Percentiles rank a stretch among this genome's conserved stretches.
Conservation (phyloP, 352 stramenopile species). For the Pythium aristosporum region DNA sequence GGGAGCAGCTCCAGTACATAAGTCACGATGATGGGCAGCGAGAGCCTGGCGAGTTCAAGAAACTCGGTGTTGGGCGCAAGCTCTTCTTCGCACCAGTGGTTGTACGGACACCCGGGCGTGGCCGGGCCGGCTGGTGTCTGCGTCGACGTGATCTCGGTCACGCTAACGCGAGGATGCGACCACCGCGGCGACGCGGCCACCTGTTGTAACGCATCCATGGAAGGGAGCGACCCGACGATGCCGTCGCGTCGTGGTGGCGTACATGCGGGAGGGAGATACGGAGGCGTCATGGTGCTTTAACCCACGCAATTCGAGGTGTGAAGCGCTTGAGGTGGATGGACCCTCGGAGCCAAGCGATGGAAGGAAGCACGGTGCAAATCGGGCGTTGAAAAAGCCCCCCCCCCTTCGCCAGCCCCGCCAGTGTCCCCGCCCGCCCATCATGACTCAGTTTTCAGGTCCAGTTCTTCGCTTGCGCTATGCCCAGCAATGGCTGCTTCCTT, state of each 20-base stretch:
- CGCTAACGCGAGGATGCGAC: background rate
- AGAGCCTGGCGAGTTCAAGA: conserved; percentile 10
- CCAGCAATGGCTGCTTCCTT: too few relatives aligned
- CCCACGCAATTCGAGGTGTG: too few relatives aligned
- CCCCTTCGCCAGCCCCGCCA: too few relatives aligned
- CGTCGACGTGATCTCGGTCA: background rate
- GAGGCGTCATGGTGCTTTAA: background rate
- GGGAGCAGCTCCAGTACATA: conserved; percentile 55
- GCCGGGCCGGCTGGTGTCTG: background rate
- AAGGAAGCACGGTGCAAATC: background rate
- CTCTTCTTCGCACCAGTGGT: background rate
- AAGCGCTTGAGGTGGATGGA: too few relatives aligned
- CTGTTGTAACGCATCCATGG: background rate
- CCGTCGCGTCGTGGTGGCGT: conserved; percentile 1
- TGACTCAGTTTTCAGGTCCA: too few relatives aligned
- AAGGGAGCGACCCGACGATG: background rate
- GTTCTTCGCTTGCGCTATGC: too few relatives aligned
- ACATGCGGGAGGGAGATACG: background rate
- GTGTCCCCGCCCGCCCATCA: too few relatives aligned
- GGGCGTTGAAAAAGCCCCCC: too few relatives aligned
- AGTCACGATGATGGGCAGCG: conserved; percentile 25
- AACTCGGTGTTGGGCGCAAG: conserved; percentile 5
- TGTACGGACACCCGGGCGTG: conserved; percentile 11
- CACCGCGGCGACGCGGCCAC: background rate
- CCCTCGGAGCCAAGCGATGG: background rate